These are phyloP conservation scores for Syncephalastrum contaminatum DNA, from an alignment of 371 early-diverging fungal genomes.

Conservation along the genomic window DNA sequence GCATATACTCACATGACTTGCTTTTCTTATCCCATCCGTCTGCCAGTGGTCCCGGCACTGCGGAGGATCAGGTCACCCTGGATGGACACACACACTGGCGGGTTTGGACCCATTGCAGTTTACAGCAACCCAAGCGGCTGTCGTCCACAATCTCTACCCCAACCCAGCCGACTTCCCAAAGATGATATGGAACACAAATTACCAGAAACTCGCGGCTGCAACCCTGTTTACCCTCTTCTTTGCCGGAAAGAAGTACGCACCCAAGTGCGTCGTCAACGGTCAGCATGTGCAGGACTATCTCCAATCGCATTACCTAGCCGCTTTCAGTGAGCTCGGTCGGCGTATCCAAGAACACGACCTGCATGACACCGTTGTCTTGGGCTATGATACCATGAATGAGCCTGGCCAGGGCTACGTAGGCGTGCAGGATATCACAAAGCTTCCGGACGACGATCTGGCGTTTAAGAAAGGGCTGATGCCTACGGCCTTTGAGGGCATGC, in stretches of 20 bases:
- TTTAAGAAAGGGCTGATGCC: conserved; percentile 63
- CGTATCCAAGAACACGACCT: conserved; percentile 45
- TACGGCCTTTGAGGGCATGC: conserved; percentile 62
- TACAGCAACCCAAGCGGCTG: conserved; percentile 65
- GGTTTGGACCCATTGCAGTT: conserved; percentile 71
- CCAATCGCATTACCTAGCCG: conserved; percentile 64
- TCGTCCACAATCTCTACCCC: conserved; percentile 67
- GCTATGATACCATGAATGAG: conserved; percentile 78
- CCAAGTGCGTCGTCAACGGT: conserved; percentile 53
- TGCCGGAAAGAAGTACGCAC: conserved; percentile 75
- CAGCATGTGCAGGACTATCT: conserved; percentile 70
- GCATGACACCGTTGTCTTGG: conserved; percentile 61
- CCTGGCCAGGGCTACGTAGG: conserved; percentile 68
- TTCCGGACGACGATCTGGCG: conserved; percentile 44
- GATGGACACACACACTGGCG: conserved; percentile 78
- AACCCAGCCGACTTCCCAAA: conserved; percentile 64
- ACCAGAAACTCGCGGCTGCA: conserved; percentile 76
- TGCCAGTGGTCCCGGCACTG: conserved; percentile 71
- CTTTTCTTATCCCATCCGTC: background rate
- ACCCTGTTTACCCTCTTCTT: conserved; percentile 87
- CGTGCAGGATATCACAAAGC: conserved; percentile 42
- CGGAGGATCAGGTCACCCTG: conserved; percentile 87
- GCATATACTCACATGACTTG: background rate
- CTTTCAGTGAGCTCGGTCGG: conserved; percentile 45
- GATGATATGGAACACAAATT: conserved; percentile 92